phyloP scores from a whole-genome alignment of 768 basidiomycete species.

The Boletus sp. region DNA sequence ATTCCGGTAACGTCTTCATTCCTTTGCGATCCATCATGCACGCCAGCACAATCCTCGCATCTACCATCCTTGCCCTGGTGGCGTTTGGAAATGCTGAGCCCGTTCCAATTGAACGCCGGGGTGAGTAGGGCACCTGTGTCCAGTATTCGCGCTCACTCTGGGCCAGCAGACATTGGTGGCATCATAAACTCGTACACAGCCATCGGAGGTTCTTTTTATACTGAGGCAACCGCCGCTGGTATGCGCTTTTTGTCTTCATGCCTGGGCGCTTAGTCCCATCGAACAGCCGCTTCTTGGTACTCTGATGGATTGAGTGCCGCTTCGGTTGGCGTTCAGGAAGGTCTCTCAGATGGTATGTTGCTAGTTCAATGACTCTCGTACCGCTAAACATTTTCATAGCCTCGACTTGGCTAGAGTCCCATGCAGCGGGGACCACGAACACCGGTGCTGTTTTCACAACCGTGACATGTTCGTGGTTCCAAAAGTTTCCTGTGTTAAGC shows the following conservation, averaged over 20 bases:
- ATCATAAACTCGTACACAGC: constrained; percentile 40
- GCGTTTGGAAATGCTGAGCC: constrained; percentile 37
- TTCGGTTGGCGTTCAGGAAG: constrained; percentile 11
- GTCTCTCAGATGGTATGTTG: constrained; percentile 18
- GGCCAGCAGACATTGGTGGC: constrained; percentile 32
- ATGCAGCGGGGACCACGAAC: neutral
- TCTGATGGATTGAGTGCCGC: constrained; percentile 14
- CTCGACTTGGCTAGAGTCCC: constrained; percentile 18
- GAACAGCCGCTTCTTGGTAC: constrained; percentile 17
- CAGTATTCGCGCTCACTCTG: constrained; percentile 3
- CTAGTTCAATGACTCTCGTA: neutral
- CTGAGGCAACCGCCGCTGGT: constrained; percentile 27
- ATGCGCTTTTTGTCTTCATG: neutral
- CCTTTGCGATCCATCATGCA: constrained; percentile 7
- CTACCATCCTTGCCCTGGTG: constrained; percentile 36
- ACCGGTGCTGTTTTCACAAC: constrained; percentile 8
- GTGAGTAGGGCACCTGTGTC: constrained; percentile 28
- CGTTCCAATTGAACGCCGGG: constrained; percentile 39
- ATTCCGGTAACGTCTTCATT: neutral
- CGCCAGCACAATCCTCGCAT: constrained; percentile 35
- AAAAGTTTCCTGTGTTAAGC: neutral
- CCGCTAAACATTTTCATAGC: constrained; percentile 4
- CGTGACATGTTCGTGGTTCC: constrained; percentile 25
- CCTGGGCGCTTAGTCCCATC: neutral
- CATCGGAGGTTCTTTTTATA: constrained; percentile 32